These are phyloP conservation scores for Goffeauzyma gilvescens DNA, from an alignment of 768 basidiomycete species.

Conservation along the genomic window DNA sequence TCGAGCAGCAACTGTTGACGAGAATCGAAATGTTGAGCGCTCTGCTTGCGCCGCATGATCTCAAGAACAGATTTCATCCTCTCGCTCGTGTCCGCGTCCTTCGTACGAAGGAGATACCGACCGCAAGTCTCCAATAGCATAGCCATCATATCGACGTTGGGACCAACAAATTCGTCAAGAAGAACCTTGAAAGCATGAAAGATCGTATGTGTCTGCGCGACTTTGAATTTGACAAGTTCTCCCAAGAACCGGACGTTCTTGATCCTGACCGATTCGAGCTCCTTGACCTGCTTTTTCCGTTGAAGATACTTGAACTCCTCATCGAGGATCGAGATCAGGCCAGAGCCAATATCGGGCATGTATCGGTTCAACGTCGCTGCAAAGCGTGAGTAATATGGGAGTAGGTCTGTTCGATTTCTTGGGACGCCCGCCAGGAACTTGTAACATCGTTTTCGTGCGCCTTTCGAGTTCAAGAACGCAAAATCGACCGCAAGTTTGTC, in stretches of 20 bases:
- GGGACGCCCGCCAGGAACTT: constrained; percentile 58
- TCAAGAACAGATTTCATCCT: constrained; percentile 88
- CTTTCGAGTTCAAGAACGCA: constrained; percentile 88
- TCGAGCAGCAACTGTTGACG: constrained; percentile 74
- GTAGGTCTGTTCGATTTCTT: constrained; percentile 68
- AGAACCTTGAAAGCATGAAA: constrained; percentile 94
- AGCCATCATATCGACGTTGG: constrained; percentile 83
- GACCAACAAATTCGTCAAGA: constrained; percentile 79
- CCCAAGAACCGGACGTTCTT: constrained; percentile 83
- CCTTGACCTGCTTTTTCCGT: constrained; percentile 77
- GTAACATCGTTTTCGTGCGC: constrained; percentile 72
- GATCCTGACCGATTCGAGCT: constrained; percentile 62
- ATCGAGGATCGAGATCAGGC: constrained; percentile 67
- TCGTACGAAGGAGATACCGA: constrained; percentile 66
- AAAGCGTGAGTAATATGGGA: constrained; percentile 81
- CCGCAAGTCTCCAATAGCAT: constrained; percentile 84
- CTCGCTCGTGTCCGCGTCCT: constrained; percentile 73
- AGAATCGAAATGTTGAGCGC: constrained; percentile 77
- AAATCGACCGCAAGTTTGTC: constrained; percentile 93
- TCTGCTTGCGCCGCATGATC: constrained; percentile 85
- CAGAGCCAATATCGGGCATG: constrained; percentile 80
- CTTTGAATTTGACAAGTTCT: constrained; percentile 83
- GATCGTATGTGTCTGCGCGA: constrained; percentile 78
- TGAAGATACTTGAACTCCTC: constrained; percentile 94
- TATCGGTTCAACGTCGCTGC: constrained; percentile 74